Conservation (phyloP, 305 asterid species). For the Ruellia speciosa region DNA sequence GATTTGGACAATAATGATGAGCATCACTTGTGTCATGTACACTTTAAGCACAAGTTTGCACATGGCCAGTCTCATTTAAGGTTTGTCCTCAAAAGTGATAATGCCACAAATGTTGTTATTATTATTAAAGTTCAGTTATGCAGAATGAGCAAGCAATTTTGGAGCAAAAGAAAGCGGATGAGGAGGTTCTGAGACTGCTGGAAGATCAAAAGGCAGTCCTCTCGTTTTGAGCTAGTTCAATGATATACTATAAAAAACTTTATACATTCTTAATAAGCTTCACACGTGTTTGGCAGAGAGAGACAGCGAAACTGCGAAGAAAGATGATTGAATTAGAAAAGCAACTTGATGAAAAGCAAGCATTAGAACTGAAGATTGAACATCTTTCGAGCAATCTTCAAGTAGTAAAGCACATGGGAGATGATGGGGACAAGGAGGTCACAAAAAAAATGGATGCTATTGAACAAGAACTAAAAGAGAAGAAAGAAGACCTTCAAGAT, state of each 20-base stretch:
- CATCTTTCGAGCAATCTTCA: slow-evolving; percentile 34
- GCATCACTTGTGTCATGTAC: not conserved
- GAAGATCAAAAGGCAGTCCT: slow-evolving; percentile 50
- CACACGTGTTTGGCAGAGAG: slow-evolving; percentile 30
- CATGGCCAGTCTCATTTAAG: not conserved
- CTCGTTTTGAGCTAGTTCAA: not conserved
- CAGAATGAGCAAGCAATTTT: slow-evolving; percentile 46
- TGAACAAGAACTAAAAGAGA: slow-evolving; percentile 29
- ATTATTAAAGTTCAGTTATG: slow-evolving; percentile 6
- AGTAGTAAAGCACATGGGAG: slow-evolving; percentile 42
- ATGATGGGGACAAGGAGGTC: slow-evolving; percentile 32
- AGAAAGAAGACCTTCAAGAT: slow-evolving; percentile 31
- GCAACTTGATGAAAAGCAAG: slow-evolving; percentile 52
- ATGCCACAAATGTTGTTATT: not conserved
- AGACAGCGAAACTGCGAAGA: slow-evolving; percentile 33
- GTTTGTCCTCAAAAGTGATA: not conserved
- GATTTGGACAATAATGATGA: not conserved
- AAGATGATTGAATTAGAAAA: slow-evolving; percentile 43
- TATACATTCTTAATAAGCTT: not conserved
- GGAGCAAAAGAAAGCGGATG: slow-evolving; percentile 46
- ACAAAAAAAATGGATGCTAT: slow-evolving; percentile 26
- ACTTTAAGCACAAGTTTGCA: not conserved
- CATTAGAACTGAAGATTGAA: slow-evolving; percentile 43
- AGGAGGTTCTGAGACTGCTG: slow-evolving; percentile 37
- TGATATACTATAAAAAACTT: not conserved